Evolutionary conservation across 441 rosid species (phyloP), one percentile per base, ranked within the genome.

Genomic region (Erodium chrysanthum): DNA sequence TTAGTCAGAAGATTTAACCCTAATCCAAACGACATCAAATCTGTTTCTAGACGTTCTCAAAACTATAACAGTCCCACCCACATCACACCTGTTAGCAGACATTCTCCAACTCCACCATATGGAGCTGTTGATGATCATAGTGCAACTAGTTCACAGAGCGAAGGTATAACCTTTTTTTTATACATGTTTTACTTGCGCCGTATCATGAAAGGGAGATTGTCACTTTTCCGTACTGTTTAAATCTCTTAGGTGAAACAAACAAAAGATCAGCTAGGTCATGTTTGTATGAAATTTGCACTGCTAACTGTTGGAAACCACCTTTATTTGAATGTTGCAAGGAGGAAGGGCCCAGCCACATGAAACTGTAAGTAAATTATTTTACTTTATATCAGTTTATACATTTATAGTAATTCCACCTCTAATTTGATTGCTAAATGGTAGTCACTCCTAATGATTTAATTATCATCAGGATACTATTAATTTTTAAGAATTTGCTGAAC

Each of bases 271-370:
- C 91, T 11, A 86, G 82, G 79, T 79, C 94, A 9, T 81, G 74
- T 69, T 74, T 94, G 75, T 74, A 61, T 59, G 96, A 94, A 83
- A 77, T 83, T 48, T 94, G 97, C 65, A 82, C 82, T 54, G 87
- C 77, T 68, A 86, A 88, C 78, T 80, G 77, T 79, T 94, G 96
- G 96, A 86, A 84, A 66, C 75, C 85, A 40, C 99, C 99, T 0
- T 21, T 35, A 20, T 91, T 89, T 42, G 90, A 81, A 68, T 91
- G 97, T 68, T 87, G 87, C 68, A 68, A 77, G 23, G 96, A 86
- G 77, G 86, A 83, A 80, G 96, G 99, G 75, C 90, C 84, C 56
- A 70, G 89, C 78, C 99, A 94, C 80, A 69, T 80, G 77, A 91
- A 81, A 77, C 35, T 18, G 98, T 90, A 83, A 83, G 96, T 78